phyloP scores from a whole-genome alignment of 2,329 filamentous ascomycete genomes.

The Fusarium clavum region DNA sequence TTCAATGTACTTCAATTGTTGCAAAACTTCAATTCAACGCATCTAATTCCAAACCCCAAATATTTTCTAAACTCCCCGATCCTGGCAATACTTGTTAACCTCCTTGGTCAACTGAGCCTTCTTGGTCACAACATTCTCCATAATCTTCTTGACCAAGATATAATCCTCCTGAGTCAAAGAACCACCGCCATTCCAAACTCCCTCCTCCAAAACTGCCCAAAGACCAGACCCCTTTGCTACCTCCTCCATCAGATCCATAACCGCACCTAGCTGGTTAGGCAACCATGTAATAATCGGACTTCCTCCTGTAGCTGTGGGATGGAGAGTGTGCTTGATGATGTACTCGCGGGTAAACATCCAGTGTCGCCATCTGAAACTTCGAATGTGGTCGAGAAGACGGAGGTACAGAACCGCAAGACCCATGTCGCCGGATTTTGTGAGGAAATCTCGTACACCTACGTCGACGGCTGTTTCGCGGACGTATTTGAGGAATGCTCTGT shows the following conservation, averaged over 20 bases:
- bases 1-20: neutral
- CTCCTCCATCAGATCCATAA: conserved; percentile 76
- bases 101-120: conserved; percentile 76
- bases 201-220: conserved; percentile 36
- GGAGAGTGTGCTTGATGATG: conserved; percentile 80
- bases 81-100: conserved; percentile 78
- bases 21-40: neutral
- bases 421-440: conserved; percentile 46
- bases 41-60: neutral
- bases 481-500: conserved; percentile 84
- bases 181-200: conserved; percentile 32
- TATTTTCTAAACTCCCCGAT: conserved; percentile 60
- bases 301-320: conserved; percentile 83
- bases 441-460: conserved; percentile 67
- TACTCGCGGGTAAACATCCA: conserved; percentile 90
- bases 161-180: conserved; percentile 31
- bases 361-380: conserved; percentile 85
- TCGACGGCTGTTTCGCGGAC: conserved; percentile 66
- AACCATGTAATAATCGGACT: conserved; percentile 88
- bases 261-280: conserved; percentile 82
- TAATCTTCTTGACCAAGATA: conserved; percentile 60
- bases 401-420: conserved; percentile 70
- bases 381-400: conserved; percentile 76
- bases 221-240: conserved; percentile 58
- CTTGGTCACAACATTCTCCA: conserved; percentile 74